Conservation (phyloP, 768 basidiomycete genomes). For the Hypsizygus marmoreus region DNA sequence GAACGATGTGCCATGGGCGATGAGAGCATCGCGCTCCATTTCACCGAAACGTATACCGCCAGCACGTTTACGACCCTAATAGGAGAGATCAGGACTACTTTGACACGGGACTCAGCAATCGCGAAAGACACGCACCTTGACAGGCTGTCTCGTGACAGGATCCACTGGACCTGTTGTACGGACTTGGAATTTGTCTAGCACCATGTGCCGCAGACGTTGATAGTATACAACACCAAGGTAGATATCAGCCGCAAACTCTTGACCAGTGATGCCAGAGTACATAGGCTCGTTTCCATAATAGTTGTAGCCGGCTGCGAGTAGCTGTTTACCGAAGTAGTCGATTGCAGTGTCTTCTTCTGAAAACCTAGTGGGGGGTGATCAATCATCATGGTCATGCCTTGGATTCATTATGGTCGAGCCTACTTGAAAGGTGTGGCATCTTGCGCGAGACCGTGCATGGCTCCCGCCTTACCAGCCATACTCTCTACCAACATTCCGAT, state of each 20-base stretch:
- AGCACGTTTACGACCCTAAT: slow-evolving; percentile 92
- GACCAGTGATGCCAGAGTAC: slow-evolving; percentile 99
- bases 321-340: slow-evolving; percentile 96
- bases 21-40: slow-evolving; percentile 99
- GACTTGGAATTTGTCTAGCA: slow-evolving; percentile 99
- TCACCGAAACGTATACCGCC: slow-evolving; percentile 99
- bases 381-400: slow-evolving; percentile 15
- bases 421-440: slow-evolving; percentile 99
- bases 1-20: slow-evolving; percentile 98
- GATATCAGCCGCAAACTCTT: slow-evolving; percentile 98
- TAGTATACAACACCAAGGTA: slow-evolving; percentile 99
- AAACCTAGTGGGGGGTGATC: slow-evolving; percentile 56
- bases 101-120: too few relatives aligned
- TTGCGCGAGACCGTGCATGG: slow-evolving; percentile 97
- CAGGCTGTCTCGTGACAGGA: slow-evolving; percentile 92
- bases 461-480: slow-evolving; percentile 98
- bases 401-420: slow-evolving; percentile 30
- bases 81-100: slow-evolving; percentile 6
- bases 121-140: slow-evolving; percentile 82
- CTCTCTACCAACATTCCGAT: slow-evolving; percentile 99
- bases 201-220: slow-evolving; percentile 98
- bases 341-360: slow-evolving; percentile 96
- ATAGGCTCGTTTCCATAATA: slow-evolving; percentile 99
- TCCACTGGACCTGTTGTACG: slow-evolving; percentile 98
- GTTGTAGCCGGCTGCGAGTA: slow-evolving; percentile 93